Evolutionary conservation across 805 yeast genomes (phyloP), one percentile per base, ranked within the genome.

Genomic region (Kodamaea kaohsiungensis): DNA sequence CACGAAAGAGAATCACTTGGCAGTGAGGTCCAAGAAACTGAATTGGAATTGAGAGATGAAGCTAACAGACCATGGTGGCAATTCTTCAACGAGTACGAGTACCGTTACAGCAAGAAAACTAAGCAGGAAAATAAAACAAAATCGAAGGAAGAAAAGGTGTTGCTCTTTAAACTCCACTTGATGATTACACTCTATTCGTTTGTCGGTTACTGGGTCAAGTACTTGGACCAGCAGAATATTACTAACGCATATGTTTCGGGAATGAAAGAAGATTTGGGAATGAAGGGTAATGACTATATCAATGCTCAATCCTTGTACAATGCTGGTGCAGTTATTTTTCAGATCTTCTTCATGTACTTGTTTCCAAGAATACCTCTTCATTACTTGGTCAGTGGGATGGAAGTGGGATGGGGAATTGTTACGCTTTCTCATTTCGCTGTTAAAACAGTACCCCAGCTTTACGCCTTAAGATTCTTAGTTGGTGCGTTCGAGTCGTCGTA

Each of bases 51-150:
- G 57, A 65, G 85, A 56, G 85, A 81, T 61, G 85, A 81, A 63
- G 82, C 83, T 2, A 60, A 77, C 50, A 69, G 83, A 52, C 72
- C 76, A 25, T 80, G 84, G 81, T 78, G 72, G 72, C 72, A 71
- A 27, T 77, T 68, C 55, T 80, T 79, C 46, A 71, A 69, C 55
- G 72, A 69, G 55, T 69, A 63, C 54, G 73, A 69, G 53, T 68
- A 69, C 56, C 54, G 72, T 18, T 49, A 55, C 46, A 47, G 45
- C 55, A 56, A 33, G 9, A 45, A 46, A 16, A 43, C 53, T 2
- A 39, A 35, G 25, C 27, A 45, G 10, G 30, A 40, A 25, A 59
- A 59, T 51, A 55, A 55, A 46, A 25, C 51, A 46, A 46, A 48
- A 37, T 25, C 52, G 15, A n/a, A 15, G 40, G 51, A 51, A 43